A percentile compares a stretch with the other conserved stretches of the same genome.
These are phyloP conservation scores for Colletotrichum abscissum DNA, from an alignment of 2,329 filamentous ascomycete genomes.

Conservation along the genomic window DNA sequence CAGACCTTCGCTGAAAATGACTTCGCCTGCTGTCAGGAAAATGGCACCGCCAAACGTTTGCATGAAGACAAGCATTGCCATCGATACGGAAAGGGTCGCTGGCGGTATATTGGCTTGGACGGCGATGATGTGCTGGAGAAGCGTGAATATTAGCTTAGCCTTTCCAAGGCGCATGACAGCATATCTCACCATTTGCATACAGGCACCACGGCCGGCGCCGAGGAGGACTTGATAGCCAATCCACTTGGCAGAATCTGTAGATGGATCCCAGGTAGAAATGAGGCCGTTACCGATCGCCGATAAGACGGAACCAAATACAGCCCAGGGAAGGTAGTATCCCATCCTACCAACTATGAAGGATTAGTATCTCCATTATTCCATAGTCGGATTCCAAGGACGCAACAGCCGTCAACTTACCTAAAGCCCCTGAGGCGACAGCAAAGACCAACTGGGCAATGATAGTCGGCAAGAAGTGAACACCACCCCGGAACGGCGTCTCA, in stretches of 20 bases:
- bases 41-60: conserved; percentile 61
- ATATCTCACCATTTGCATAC: conserved; percentile 50
- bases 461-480: conserved; percentile 54
- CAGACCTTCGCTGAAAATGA: conserved; percentile 29
- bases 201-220: conserved; percentile 57
- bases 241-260: conserved; percentile 49
- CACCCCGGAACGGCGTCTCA: conserved; percentile 48
- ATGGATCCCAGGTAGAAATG: conserved; percentile 49
- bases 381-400: neutral
- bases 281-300: conserved; percentile 50
- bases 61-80: conserved; percentile 45
- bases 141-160: neutral
- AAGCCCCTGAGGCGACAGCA: conserved; percentile 46
- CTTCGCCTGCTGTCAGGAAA: conserved; percentile 51
- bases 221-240: conserved; percentile 61
- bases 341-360: conserved; percentile 42
- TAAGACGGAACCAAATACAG: conserved; percentile 49
- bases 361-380: neutral
- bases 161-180: conserved; percentile 39
- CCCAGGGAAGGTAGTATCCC: conserved; percentile 37
- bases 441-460: conserved; percentile 51
- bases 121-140: conserved; percentile 39
- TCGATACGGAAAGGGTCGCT: conserved; percentile 41
- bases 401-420: conserved; percentile 39
- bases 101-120: conserved; percentile 42